Percentiles rank a stretch among this genome's conserved stretches.
Evolutionary conservation across 2,329 filamentous ascomycete genomes (phyloP).

Genomic region (Arthrinium phaeospermum): DNA sequence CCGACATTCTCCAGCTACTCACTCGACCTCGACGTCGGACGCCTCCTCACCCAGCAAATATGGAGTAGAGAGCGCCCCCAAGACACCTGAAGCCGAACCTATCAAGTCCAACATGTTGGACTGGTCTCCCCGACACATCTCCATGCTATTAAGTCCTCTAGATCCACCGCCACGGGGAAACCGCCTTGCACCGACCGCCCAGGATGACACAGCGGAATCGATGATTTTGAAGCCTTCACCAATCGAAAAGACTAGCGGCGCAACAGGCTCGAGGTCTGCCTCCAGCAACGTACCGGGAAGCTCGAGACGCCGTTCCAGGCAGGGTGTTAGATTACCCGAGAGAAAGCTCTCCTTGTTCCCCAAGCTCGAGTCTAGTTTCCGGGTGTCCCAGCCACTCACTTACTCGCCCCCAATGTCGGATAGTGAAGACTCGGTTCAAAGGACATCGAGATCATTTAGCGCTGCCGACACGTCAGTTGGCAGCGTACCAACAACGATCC

Average conservation of each 20-base stretch:
- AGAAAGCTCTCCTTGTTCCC: slow-evolving; percentile 26
- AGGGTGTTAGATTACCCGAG: slow-evolving; percentile 21
- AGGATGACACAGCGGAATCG: slow-evolving; percentile 25
- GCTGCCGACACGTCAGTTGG: slow-evolving; percentile 20
- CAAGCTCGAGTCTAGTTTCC: slow-evolving; percentile 25
- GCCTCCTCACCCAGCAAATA: not conserved
- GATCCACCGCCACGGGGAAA: slow-evolving; percentile 31
- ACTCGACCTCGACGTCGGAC: not conserved
- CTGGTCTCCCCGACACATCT: slow-evolving; percentile 38
- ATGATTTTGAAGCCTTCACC: slow-evolving; percentile 31
- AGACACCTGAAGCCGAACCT: slow-evolving; percentile 13
- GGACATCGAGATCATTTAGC: slow-evolving; percentile 5
- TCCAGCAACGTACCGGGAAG: not conserved
- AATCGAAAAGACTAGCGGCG: slow-evolving; percentile 16
- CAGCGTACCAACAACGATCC: slow-evolving; percentile 6
- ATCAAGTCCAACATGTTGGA: slow-evolving; percentile 30
- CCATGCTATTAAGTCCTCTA: slow-evolving; percentile 35
- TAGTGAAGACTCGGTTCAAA: slow-evolving; percentile 24
- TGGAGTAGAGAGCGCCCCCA: not conserved
- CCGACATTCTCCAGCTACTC: not conserved
- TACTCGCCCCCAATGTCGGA: slow-evolving; percentile 32
- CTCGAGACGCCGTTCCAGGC: slow-evolving; percentile 22
- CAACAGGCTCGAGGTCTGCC: not conserved
- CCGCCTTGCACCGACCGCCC: slow-evolving; percentile 19
- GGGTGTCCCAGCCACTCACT: slow-evolving; percentile 19